These are phyloP conservation scores for Cryphonectria naterciae DNA, from an alignment of 2,329 filamentous ascomycete genomes.

Conservation along the genomic window DNA sequence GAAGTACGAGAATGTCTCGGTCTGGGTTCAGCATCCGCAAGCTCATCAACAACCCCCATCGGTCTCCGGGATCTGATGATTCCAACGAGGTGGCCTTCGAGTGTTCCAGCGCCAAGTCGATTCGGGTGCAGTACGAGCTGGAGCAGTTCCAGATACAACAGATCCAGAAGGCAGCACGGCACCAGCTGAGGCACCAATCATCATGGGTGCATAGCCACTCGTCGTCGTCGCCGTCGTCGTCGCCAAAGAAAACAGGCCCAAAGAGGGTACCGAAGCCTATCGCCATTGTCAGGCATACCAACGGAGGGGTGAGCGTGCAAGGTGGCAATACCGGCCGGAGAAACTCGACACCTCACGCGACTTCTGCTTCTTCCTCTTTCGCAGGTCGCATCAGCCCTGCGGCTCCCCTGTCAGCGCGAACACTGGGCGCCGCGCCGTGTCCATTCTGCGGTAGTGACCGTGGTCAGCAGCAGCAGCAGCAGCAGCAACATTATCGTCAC, in stretches of 20 bases:
- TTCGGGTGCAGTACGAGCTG: slow-evolving; percentile 30
- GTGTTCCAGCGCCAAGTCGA: slow-evolving; percentile 29
- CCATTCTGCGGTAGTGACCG: slow-evolving; percentile 41
- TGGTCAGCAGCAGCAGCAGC: slow-evolving; percentile 34
- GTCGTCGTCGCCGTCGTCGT: not conserved
- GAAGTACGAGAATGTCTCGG: slow-evolving; percentile 39
- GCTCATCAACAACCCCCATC: slow-evolving; percentile 44
- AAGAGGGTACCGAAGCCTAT: slow-evolving; percentile 42
- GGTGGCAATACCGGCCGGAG: slow-evolving; percentile 30
- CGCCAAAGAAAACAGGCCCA: slow-evolving; percentile 34
- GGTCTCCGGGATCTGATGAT: slow-evolving; percentile 30
- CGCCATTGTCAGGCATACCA: slow-evolving; percentile 42
- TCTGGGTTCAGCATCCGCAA: slow-evolving; percentile 49
- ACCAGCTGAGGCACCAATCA: slow-evolving; percentile 23
- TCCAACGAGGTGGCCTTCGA: slow-evolving; percentile 34
- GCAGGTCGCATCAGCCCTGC: slow-evolving; percentile 30
- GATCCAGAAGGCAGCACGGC: slow-evolving; percentile 25
- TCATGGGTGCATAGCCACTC: slow-evolving; percentile 32
- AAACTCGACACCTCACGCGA: slow-evolving; percentile 43
- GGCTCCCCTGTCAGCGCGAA: slow-evolving; percentile 42
- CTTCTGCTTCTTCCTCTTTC: slow-evolving; percentile 33
- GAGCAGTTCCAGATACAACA: slow-evolving; percentile 28
- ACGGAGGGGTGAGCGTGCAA: slow-evolving; percentile 35
- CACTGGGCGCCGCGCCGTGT: slow-evolving; percentile 50
- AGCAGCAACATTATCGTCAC: not conserved